These are phyloP conservation scores for Neurospora sp. DNA, from an alignment of 495 filamentous ascomycete genomes.

Conservation along the genomic window DNA sequence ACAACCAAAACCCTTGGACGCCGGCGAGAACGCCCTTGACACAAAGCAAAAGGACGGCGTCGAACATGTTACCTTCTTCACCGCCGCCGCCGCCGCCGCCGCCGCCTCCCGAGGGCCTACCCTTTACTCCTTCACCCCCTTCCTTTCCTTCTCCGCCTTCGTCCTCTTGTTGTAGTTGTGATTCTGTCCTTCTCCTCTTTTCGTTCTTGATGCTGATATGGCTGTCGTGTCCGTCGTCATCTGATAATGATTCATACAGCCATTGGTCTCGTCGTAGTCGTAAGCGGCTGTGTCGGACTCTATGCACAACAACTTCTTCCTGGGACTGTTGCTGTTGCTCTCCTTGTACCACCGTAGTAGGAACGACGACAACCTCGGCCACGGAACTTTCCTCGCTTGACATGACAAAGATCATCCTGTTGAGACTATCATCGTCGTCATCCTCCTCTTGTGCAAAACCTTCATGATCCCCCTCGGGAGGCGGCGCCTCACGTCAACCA, in stretches of 20 bases:
- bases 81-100: background rate
- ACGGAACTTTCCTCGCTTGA: background rate
- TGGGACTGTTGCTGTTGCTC: background rate
- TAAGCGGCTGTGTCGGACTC: background rate
- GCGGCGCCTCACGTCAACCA: slow-evolving; percentile 17
- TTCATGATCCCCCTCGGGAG: slow-evolving; percentile 2
- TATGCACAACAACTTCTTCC: background rate
- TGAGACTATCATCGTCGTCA: background rate
- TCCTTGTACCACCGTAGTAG: background rate
- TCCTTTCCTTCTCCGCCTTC: background rate
- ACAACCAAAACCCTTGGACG: slow-evolving; percentile 13
- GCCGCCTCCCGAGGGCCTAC: slow-evolving; percentile 3
- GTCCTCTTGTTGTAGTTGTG: background rate
- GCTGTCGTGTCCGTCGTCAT: background rate
- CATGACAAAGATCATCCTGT: background rate
- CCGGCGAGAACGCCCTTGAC: slow-evolving; percentile 17
- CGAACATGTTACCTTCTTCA: background rate
- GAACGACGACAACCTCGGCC: background rate
- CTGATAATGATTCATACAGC: background rate
- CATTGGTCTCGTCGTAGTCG: background rate
- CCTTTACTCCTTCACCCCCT: background rate
- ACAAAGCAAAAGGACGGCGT: slow-evolving; percentile 17
- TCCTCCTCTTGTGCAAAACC: background rate
- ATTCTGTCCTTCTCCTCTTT: background rate
- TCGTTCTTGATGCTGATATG: background rate